phyloP scores from a whole-genome alignment of 768 basidiomycete genomes.

The Boletales sp. region DNA sequence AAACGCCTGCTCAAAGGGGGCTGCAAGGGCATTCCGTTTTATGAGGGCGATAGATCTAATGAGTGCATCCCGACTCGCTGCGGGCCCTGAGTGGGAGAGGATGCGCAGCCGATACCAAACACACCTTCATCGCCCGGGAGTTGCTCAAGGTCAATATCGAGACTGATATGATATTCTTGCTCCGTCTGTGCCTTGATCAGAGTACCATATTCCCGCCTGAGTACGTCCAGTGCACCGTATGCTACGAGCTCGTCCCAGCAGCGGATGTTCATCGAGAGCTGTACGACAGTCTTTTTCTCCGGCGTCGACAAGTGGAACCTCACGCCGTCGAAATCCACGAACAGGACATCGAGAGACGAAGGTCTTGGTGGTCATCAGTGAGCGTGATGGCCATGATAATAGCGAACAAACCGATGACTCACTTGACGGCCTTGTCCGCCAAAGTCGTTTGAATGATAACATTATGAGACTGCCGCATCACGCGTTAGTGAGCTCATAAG shows the following conservation, averaged over 20 bases:
- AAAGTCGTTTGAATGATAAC: conserved; percentile 91
- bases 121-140: conserved; percentile 77
- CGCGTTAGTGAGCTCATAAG: conserved; percentile 5
- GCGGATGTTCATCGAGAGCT: conserved; percentile 94
- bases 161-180: conserved; percentile 83
- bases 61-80: conserved; percentile 78
- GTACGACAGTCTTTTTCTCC: conserved; percentile 73
- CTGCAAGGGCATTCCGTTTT: conserved; percentile 91
- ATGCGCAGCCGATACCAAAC: conserved; percentile 16
- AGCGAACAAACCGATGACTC: conserved; percentile 20
- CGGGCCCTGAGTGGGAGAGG: conserved; percentile 4
- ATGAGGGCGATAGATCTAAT: conserved; percentile 79
- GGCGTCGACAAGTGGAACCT: conserved; percentile 91
- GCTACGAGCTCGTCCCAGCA: conserved; percentile 93
- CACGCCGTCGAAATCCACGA: conserved; percentile 97
- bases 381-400: conserved; percentile 2
- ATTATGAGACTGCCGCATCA: conserved; percentile 67
- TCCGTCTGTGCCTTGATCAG: conserved; percentile 68
- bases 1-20: conserved; percentile 92
- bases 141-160: conserved; percentile 85
- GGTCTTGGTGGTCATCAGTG: conserved; percentile 53
- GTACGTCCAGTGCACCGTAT: conserved; percentile 79
- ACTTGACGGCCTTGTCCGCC: conserved; percentile 85
- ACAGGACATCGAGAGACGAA: conserved; percentile 87
- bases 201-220: conserved; percentile 80